phyloP scores from a whole-genome alignment of 225 moss, liverwort and hornwort species.

The Thuidium tamariscinum region DNA sequence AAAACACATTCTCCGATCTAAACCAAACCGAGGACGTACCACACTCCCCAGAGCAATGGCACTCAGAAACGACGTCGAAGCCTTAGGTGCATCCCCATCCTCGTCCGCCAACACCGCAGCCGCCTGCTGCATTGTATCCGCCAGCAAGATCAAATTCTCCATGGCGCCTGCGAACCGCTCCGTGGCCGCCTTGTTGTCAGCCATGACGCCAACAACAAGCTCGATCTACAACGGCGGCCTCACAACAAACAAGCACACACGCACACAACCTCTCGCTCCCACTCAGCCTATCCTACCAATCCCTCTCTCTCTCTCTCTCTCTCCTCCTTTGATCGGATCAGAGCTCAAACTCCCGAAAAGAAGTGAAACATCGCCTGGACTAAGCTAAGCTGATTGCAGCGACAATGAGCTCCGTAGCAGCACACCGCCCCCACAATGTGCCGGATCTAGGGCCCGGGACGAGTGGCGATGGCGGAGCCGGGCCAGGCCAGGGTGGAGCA shows the following conservation, averaged over 20 bases:
- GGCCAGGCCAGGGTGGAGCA: neutral
- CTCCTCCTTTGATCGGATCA: neutral
- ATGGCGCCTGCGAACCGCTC: conserved; percentile 48
- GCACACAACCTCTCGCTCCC: neutral
- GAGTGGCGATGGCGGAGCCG: conserved; percentile 4
- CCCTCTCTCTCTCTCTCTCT: neutral
- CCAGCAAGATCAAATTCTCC: conserved; percentile 86
- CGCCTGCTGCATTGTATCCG: conserved; percentile 94
- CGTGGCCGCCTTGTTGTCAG: conserved; percentile 27
- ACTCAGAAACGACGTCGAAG: conserved; percentile 53
- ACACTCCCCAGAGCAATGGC: conserved; percentile 70
- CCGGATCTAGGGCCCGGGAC: neutral
- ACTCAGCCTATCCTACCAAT: neutral
- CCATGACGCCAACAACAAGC: conserved; percentile 15
- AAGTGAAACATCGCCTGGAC: neutral
- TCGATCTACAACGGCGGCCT: neutral
- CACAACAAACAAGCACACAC: neutral
- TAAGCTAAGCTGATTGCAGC: neutral
- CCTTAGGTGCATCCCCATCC: conserved; percentile 48
- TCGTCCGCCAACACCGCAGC: conserved; percentile 72
- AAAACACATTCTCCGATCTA: neutral
- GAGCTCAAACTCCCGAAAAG: neutral
- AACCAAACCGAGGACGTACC: conserved; percentile 27
- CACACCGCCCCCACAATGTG: neutral
- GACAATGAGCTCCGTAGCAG: neutral